Conservation (phyloP, 768 basidiomycete genomes). For the Lactarius evosmus region DNA sequence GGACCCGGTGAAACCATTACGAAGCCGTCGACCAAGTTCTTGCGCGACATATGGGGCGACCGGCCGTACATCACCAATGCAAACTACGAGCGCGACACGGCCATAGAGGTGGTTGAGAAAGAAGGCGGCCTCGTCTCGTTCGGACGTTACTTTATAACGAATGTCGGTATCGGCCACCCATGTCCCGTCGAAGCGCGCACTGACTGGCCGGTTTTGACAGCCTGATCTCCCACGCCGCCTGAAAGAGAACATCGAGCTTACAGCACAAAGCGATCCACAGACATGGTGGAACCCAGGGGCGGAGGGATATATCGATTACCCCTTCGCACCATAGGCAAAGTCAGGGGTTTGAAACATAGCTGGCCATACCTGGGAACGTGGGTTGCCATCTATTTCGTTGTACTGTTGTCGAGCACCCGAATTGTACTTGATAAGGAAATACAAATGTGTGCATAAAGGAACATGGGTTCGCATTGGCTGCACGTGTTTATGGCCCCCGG, state of each 20-base stretch:
- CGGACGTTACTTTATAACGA: constrained; percentile 18
- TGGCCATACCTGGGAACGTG: not conserved
- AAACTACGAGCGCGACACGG: constrained; percentile 29
- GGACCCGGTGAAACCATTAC: not conserved
- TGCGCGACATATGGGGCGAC: constrained; percentile 30
- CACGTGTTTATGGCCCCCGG: constrained; percentile 27
- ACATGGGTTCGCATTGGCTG: not conserved
- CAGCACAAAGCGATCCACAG: not conserved
- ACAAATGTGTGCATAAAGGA: not conserved
- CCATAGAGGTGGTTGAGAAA: constrained; percentile 22
- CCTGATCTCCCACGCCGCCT: constrained; percentile 26
- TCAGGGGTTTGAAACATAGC: not conserved
- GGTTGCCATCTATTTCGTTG: not conserved
- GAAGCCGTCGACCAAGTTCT: constrained; percentile 27
- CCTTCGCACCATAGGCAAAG: constrained; percentile 10
- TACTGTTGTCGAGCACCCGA: not conserved
- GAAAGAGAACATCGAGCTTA: not conserved
- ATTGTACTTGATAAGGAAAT: not conserved
- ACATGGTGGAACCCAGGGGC: not conserved
- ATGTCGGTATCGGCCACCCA: constrained; percentile 3
- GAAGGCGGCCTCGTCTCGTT: constrained; percentile 20
- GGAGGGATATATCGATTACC: constrained; percentile 28
- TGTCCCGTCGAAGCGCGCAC: not conserved
- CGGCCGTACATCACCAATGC: constrained; percentile 29
- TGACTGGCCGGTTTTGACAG: constrained; percentile 4